phyloP scores from a whole-genome alignment of 2,329 filamentous ascomycete species.

The Mariannaea elegans region DNA sequence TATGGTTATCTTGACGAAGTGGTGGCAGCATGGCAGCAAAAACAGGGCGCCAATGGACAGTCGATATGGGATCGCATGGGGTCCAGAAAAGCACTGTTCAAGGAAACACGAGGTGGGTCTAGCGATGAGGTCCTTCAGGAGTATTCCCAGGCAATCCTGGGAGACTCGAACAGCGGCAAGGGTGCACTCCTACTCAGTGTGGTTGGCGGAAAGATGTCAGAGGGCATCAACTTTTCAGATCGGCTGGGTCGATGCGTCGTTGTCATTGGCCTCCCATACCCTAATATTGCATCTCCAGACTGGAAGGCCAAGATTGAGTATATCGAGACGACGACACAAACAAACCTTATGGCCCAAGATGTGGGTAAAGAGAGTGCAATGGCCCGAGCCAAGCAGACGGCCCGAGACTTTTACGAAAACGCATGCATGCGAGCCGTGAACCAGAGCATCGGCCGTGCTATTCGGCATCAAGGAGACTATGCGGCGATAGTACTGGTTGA shows the following conservation, averaged over 20 bases:
- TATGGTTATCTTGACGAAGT: slow-evolving; percentile 89
- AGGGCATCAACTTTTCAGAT: slow-evolving; percentile 98
- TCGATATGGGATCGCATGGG: slow-evolving; percentile 68
- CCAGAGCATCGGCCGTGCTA: slow-evolving; percentile 92
- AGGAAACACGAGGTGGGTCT: slow-evolving; percentile 62
- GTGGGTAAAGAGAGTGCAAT: slow-evolving; percentile 39
- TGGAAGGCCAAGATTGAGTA: slow-evolving; percentile 95
- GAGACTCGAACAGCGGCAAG: slow-evolving; percentile 46
- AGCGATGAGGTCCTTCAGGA: slow-evolving; percentile 76
- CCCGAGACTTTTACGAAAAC: slow-evolving; percentile 89
- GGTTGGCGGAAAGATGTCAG: slow-evolving; percentile 92
- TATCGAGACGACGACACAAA: slow-evolving; percentile 70
- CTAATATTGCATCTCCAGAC: slow-evolving; percentile 87
- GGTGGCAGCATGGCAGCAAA: slow-evolving; percentile 66
- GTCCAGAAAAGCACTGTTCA: slow-evolving; percentile 69
- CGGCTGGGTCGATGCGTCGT: slow-evolving; percentile 86
- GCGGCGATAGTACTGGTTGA: slow-evolving; percentile 90
- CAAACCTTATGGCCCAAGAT: slow-evolving; percentile 44
- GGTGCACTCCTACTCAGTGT: slow-evolving; percentile 89
- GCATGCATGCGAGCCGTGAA: slow-evolving; percentile 97
- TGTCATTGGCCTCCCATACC: slow-evolving; percentile 92
- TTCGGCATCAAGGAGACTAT: slow-evolving; percentile 88
- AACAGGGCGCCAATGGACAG: slow-evolving; percentile 38
- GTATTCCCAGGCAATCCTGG: slow-evolving; percentile 75
- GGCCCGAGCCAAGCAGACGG: slow-evolving; percentile 60